Percentiles rank a stretch among this genome's conserved stretches.
phyloP scores from a whole-genome alignment of 257 asterid species.

The Solanum rostratum region DNA sequence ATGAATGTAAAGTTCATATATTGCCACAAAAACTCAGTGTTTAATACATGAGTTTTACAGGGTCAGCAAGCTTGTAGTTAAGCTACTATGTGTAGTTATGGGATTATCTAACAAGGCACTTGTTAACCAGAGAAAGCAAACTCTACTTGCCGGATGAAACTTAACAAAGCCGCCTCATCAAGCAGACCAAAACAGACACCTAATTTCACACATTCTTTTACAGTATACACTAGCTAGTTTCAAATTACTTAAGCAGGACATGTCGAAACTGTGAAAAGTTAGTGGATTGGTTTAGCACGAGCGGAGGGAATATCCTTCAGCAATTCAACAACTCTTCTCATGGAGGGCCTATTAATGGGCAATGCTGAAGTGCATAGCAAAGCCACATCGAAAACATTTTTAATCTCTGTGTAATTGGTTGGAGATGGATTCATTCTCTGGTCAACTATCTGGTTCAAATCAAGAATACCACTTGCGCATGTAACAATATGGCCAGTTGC shows the following conservation, averaged over 20 bases:
- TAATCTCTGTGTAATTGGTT: slow-evolving; percentile 29
- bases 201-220: not conserved
- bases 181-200: not conserved
- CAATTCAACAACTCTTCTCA: slow-evolving; percentile 71
- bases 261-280: not conserved
- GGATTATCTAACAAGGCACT: not conserved
- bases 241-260: not conserved
- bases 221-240: not conserved
- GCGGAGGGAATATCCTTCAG: slow-evolving; percentile 21
- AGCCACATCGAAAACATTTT: slow-evolving; percentile 44
- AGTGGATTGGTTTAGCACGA: slow-evolving; percentile 12
- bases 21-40: not conserved
- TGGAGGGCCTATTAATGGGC: slow-evolving; percentile 65
- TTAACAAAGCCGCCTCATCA: not conserved
- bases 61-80: not conserved
- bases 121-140: not conserved
- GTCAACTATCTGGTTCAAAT: slow-evolving; percentile 34
- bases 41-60: not conserved
- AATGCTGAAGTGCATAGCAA: slow-evolving; percentile 43
- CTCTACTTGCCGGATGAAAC: not conserved
- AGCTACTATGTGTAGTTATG: not conserved
- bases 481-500: not conserved
- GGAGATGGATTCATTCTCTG: slow-evolving; percentile 30
- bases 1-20: not conserved
- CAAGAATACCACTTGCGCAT: not conserved